phyloP scores from a whole-genome alignment of 768 basidiomycete species.

The Tylopilus intermedius region DNA sequence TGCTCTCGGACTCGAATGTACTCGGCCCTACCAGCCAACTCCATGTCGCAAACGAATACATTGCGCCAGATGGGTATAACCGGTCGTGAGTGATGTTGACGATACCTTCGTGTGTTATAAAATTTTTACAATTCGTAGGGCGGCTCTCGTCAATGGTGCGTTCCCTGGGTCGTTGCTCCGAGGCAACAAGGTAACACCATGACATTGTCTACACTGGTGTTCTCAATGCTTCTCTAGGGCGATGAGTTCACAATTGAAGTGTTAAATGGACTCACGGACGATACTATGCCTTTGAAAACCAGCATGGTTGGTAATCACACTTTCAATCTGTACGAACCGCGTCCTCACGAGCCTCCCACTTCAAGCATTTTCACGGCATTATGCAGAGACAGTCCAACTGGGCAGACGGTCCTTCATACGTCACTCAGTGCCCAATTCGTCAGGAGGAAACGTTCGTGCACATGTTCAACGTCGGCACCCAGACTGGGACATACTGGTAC shows the following conservation, averaged over 20 bases:
- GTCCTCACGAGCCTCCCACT: constrained; percentile 1
- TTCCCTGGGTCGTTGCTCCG: constrained; percentile 42
- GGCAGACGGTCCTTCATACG: neutral
- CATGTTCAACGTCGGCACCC: constrained; percentile 24
- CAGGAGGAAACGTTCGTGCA: constrained; percentile 34
- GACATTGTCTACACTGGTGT: neutral
- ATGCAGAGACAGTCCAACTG: constrained; percentile 1
- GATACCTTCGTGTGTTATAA: neutral
- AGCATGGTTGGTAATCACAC: constrained; percentile 26
- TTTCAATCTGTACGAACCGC: neutral
- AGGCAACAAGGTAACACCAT: constrained; percentile 30
- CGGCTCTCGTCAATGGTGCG: neutral
- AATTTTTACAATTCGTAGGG: neutral
- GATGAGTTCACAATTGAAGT: neutral
- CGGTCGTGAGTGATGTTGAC: neutral
- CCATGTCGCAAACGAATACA: neutral
- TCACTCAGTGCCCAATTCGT: constrained; percentile 3
- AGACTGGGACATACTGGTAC: constrained; percentile 41
- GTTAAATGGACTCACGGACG: constrained; percentile 27
- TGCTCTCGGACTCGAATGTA: neutral
- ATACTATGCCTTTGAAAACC: constrained; percentile 44
- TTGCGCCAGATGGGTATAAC: neutral
- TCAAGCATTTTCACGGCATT: constrained; percentile 4
- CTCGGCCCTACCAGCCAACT: neutral
- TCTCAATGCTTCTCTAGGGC: neutral